These are phyloP conservation scores for Apiospora pterosperma DNA, from an alignment of 2,329 filamentous ascomycete species.

Conservation along the genomic window DNA sequence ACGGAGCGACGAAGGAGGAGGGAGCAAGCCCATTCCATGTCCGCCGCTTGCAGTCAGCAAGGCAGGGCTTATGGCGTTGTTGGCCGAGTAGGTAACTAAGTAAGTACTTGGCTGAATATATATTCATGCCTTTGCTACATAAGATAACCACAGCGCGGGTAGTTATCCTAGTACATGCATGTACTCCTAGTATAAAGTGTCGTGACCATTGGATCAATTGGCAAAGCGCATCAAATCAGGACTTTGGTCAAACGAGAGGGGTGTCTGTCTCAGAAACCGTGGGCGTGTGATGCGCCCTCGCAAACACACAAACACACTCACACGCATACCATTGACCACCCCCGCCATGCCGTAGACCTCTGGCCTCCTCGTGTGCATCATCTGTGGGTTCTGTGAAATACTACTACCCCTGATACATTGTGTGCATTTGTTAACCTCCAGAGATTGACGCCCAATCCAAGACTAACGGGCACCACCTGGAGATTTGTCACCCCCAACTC, in stretches of 20 bases:
- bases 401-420: not conserved
- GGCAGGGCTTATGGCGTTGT: too few relatives aligned
- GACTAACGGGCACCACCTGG: not conserved
- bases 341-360: not conserved
- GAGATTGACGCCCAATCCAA: conserved; percentile 2
- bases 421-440: not conserved
- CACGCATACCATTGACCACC: not conserved
- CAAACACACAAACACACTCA: not conserved
- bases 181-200: not conserved
- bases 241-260: not conserved
- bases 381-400: not conserved
- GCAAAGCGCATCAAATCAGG: not conserved
- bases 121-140: not conserved
- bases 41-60: too few relatives aligned
- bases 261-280: conserved; percentile 1
- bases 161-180: not conserved
- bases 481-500: not conserved
- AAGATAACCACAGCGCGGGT: not conserved
- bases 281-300: not conserved
- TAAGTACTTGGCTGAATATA: too few relatives aligned
- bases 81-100: too few relatives aligned
- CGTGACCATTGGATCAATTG: conserved; percentile 1
- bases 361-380: not conserved
- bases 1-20: too few relatives aligned
- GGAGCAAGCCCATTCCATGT: too few relatives aligned